phyloP scores from a whole-genome alignment of 441 rosid species.

The Syzygium syzygioides region DNA sequence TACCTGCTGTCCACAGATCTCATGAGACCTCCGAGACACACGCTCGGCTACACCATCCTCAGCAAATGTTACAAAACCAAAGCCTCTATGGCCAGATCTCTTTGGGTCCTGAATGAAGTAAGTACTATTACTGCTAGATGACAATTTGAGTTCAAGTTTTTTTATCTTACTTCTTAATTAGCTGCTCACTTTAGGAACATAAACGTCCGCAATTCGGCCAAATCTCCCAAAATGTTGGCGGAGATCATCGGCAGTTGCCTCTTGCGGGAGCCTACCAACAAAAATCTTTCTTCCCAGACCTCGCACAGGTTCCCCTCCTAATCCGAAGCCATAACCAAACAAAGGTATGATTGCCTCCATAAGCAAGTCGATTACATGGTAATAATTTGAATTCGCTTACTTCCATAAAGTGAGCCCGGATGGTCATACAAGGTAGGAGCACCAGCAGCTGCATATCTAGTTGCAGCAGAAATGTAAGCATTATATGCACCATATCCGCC shows the following conservation, averaged over 20 bases:
- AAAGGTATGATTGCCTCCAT: neutral
- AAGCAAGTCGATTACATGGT: neutral
- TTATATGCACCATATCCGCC: slow-evolving; percentile 92
- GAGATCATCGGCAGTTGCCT: slow-evolving; percentile 77
- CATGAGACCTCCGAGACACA: slow-evolving; percentile 81
- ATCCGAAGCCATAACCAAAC: neutral
- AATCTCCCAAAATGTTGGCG: slow-evolving; percentile 87
- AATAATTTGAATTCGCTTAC: slow-evolving; percentile 33
- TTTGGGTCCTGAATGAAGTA: slow-evolving; percentile 60
- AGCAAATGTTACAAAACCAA: slow-evolving; percentile 92
- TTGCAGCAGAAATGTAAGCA: slow-evolving; percentile 91
- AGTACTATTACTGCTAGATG: neutral
- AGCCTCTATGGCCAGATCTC: slow-evolving; percentile 92
- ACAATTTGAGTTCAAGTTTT: neutral
- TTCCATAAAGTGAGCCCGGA: slow-evolving; percentile 65
- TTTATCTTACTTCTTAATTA: neutral
- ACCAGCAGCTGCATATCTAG: slow-evolving; percentile 89
- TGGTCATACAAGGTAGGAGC: slow-evolving; percentile 92
- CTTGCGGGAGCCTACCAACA: slow-evolving; percentile 96
- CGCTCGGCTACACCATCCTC: slow-evolving; percentile 96
- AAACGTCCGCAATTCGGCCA: slow-evolving; percentile 82
- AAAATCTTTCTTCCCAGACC: slow-evolving; percentile 89
- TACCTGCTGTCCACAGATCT: slow-evolving; percentile 98
- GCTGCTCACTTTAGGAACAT: slow-evolving; percentile 68
- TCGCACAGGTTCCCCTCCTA: slow-evolving; percentile 57